A percentile compares a stretch with the other conserved stretches of the same genome.
Evolutionary conservation across 371 early-diverging fungal genomes (phyloP).

Genomic region (Mucor piriformis): DNA sequence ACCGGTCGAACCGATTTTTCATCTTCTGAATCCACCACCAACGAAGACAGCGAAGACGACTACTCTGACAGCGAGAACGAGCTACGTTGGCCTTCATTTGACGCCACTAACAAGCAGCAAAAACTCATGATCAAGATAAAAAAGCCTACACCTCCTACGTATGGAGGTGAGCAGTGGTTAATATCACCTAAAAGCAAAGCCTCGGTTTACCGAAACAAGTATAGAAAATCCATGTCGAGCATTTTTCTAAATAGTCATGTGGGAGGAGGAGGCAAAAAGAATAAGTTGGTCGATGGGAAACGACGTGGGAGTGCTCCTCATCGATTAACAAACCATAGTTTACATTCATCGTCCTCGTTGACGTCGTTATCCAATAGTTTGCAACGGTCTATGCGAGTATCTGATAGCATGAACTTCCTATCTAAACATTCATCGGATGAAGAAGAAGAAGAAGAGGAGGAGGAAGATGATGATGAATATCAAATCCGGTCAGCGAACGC

Average conservation of each 20-base stretch:
- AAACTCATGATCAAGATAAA: constrained; percentile 31
- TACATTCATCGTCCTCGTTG: constrained; percentile 25
- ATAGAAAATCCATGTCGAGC: constrained; percentile 22
- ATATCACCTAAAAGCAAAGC: no score
- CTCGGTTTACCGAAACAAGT: constrained; percentile 3
- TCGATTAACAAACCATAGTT: constrained; percentile 6
- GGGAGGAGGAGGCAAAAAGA: constrained; percentile 1
- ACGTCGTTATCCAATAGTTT: constrained; percentile 23
- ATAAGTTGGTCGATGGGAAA: neutral
- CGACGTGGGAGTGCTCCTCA: constrained; percentile 17
- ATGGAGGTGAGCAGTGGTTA: no score
- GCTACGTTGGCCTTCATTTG: constrained; percentile 10
- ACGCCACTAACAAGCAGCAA: neutral
- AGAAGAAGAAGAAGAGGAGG: constrained; percentile 20
- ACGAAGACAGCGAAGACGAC: constrained; percentile 28
- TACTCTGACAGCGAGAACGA: constrained; percentile 25
- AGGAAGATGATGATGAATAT: constrained; percentile 31
- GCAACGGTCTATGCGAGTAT: constrained; percentile 24
- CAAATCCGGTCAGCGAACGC: constrained; percentile 6
- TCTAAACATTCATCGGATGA: constrained; percentile 2
- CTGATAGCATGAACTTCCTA: constrained; percentile 16
- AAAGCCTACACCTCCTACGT: constrained; percentile 13
- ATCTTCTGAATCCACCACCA: constrained; percentile 16
- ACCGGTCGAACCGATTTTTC: constrained; percentile 1
- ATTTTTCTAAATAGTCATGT: no score